Percentiles rank a stretch among this genome's conserved stretches.
These are phyloP conservation scores for Pleurozium schreberi DNA, from an alignment of 225 moss, liverwort and hornwort species.

Conservation along the genomic window DNA sequence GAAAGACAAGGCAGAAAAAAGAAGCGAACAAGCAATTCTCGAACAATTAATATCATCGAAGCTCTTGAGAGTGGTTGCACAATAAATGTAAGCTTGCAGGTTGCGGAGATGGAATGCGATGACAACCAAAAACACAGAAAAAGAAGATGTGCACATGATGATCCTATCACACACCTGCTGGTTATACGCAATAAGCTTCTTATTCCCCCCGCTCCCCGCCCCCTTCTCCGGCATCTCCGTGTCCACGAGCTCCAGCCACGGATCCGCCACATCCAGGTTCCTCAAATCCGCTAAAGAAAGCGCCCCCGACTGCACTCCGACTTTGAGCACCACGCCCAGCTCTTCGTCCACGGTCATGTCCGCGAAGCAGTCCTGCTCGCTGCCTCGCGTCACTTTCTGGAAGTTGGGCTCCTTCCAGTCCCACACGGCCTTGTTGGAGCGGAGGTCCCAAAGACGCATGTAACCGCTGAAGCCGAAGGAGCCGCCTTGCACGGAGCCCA, in stretches of 20 bases:
- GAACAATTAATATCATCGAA: background rate
- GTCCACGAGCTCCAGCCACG: slow-evolving; percentile 72
- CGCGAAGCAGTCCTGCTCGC: slow-evolving; percentile 62
- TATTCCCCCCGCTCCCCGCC: slow-evolving; percentile 22
- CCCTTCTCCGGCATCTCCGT: slow-evolving; percentile 21
- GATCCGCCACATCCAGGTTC: slow-evolving; percentile 45
- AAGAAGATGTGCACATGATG: background rate
- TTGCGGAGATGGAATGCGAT: background rate
- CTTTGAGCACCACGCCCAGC: slow-evolving; percentile 58
- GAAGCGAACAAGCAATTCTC: background rate
- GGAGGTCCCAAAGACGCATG: slow-evolving; percentile 74
- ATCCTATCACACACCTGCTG: slow-evolving; percentile 16
- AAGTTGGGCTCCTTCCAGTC: slow-evolving; percentile 90
- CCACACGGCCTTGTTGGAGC: slow-evolving; percentile 50
- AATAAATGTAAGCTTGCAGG: background rate
- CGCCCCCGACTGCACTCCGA: slow-evolving; percentile 63
- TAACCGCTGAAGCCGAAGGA: slow-evolving; percentile 88
- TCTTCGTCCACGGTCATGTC: slow-evolving; percentile 68
- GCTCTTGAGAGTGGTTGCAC: background rate
- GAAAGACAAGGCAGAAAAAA: background rate
- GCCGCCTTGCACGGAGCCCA: slow-evolving; percentile 68
- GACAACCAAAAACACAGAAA: background rate
- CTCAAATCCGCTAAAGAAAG: slow-evolving; percentile 74
- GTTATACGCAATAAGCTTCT: slow-evolving; percentile 57
- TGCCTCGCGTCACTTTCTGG: slow-evolving; percentile 19